Evolutionary conservation across 2,329 filamentous ascomycete genomes (phyloP), one percentile per base, ranked within the genome.

Genomic region (Fusarium armeniacum): DNA sequence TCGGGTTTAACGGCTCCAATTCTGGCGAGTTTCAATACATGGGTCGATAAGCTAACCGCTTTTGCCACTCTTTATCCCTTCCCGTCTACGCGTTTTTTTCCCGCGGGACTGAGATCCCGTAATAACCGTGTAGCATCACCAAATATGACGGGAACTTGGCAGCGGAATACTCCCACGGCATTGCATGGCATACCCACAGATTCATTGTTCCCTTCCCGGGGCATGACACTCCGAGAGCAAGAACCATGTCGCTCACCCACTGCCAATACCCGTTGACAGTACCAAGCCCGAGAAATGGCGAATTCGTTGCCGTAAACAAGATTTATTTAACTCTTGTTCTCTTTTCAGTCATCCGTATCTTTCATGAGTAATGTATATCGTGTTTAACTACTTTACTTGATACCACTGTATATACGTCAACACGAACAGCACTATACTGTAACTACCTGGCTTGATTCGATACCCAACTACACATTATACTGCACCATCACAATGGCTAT

Each of bases 1-100:
- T 78, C 50, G 77, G 77, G 2, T 77, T 78, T 38, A 77, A 78
- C 41, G 75, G 76, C 9, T 71, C 76, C 10, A 72, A 71, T 20
- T 69, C 75, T 20, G 76, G 76, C n/a, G 72, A 66, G 28, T 72
- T 73, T 35, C 59, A 76, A 6, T 69, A 47, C 26, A 43, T 36
- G 18, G 60, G 60, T 12, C 46, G 65, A n/a, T 68, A 46, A 67
- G 5, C 44, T 32, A 46, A 32, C 28, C 26, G 13, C 18, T 32
- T 46, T 46, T 12, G 28, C 44, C 44, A 46, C 28, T 11, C 9
- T 20, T 15, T 2, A 9, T 13, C 35, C 38, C 6, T 40, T 36
- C 46, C 55, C 46, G 30, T 53, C 38, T 10, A 9, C 4, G 0
- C 15, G 7, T 28, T 15, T 15, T 10, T 30, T 55, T 51, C 49